Conservation (phyloP, 2,329 filamentous ascomycete species). For the Sclerotinia spermophila region DNA sequence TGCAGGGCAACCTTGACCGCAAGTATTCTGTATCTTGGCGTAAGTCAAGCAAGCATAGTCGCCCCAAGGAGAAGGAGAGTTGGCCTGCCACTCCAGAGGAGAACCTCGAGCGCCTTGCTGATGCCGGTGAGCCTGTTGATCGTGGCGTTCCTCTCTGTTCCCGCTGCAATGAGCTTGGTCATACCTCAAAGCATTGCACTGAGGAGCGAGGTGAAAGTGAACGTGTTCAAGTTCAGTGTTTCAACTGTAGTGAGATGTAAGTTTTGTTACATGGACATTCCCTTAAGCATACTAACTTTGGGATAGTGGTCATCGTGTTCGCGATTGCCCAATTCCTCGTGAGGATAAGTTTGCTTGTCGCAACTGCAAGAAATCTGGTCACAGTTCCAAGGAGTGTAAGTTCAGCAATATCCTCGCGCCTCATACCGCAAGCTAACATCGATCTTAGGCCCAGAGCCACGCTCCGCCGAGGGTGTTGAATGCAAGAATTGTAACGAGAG, state of each 20-base stretch:
- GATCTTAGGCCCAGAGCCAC: slow-evolving; percentile 46
- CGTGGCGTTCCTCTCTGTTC: slow-evolving; percentile 55
- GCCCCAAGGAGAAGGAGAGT: slow-evolving; percentile 54
- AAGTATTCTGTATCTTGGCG: slow-evolving; percentile 63
- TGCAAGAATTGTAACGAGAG: slow-evolving; percentile 39
- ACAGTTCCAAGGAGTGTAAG: slow-evolving; percentile 36
- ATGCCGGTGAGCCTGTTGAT: slow-evolving; percentile 62
- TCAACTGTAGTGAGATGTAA: slow-evolving; percentile 54
- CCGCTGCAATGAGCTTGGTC: slow-evolving; percentile 45
- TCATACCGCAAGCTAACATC: slow-evolving; percentile 7
- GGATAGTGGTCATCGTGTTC: slow-evolving; percentile 57
- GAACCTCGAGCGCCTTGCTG: slow-evolving; percentile 59
- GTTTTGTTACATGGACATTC: background rate
- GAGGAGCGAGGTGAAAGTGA: slow-evolving; percentile 52
- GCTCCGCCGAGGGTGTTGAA: slow-evolving; percentile 48
- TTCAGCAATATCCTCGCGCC: background rate
- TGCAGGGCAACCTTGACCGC: slow-evolving; percentile 64
- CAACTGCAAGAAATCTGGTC: slow-evolving; percentile 55
- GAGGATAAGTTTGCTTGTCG: slow-evolving; percentile 63
- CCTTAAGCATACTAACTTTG: background rate
- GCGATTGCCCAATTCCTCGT: slow-evolving; percentile 63
- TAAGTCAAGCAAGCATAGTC: slow-evolving; percentile 53
- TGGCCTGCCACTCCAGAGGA: slow-evolving; percentile 59
- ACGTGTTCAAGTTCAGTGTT: slow-evolving; percentile 52
- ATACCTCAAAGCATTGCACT: slow-evolving; percentile 57